phyloP scores from a whole-genome alignment of 2,329 filamentous ascomycete genomes.

The Venturia nashicola region DNA sequence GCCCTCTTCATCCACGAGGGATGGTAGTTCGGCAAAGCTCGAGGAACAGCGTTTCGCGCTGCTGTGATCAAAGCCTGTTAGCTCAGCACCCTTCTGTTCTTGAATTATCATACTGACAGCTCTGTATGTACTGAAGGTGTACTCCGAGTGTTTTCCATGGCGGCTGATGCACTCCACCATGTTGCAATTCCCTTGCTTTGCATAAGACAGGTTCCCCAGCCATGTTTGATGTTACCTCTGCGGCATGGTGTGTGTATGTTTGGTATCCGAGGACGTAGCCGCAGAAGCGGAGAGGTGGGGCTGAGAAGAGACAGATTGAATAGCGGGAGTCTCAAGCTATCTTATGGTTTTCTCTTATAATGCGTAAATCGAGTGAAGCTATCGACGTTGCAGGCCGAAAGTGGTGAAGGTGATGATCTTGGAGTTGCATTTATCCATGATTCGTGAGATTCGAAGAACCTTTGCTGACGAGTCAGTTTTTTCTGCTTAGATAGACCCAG shows the following conservation, averaged over 20 bases:
- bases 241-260: conserved; percentile 26
- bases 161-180: not conserved
- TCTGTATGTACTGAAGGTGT: not conserved
- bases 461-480: not conserved
- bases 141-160: not conserved
- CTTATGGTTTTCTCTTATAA: not conserved
- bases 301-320: conserved; percentile 32
- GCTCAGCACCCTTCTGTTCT: conserved; percentile 12
- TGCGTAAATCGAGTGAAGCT: not conserved
- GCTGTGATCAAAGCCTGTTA: not conserved
- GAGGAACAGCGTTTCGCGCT: not conserved
- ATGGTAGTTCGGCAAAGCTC: not conserved
- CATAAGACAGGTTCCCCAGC: conserved; percentile 30
- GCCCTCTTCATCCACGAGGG: not conserved
- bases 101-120: not conserved
- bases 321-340: not conserved
- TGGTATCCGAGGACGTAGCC: conserved; percentile 34
- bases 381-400: not conserved
- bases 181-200: conserved; percentile 12
- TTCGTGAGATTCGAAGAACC: too few relatives aligned
- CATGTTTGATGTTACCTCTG: conserved; percentile 27
- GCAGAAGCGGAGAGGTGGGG: conserved; percentile 24
- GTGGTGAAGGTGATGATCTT: not conserved
- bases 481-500: not conserved
- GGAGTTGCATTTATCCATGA: not conserved